Percentiles rank a stretch among this genome's conserved stretches.
phyloP scores from a whole-genome alignment of 148 eudicot genomes.

The Chenopodium suecicum region DNA sequence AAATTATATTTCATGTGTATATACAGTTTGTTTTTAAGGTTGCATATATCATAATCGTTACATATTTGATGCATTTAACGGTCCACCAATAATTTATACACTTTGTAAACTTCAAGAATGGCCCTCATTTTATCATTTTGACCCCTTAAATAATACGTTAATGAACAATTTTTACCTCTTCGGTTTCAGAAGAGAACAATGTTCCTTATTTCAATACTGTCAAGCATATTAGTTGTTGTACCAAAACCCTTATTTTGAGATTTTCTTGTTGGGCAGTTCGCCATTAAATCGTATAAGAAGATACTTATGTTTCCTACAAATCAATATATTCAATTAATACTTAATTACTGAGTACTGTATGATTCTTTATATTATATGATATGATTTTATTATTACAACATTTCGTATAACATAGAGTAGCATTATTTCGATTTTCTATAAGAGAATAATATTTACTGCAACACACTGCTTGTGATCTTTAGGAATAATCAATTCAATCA shows the following conservation, averaged over 20 bases:
- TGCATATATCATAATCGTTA: too few species aligned
- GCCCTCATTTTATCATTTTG: not conserved
- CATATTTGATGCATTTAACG: not conserved
- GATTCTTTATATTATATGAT: not conserved
- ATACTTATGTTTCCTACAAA: conserved; percentile 12
- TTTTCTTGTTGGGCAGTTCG: conserved; percentile 20
- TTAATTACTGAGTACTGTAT: not conserved
- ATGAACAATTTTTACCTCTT: not conserved
- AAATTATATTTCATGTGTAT: too few species aligned
- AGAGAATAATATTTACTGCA: conserved; percentile 6
- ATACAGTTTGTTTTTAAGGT: too few species aligned
- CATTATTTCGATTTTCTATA: not conserved
- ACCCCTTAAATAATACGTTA: not conserved
- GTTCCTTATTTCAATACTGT: not conserved
- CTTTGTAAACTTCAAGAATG: not conserved
- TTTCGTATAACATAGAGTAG: not conserved
- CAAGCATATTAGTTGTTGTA: not conserved
- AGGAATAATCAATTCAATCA: not conserved
- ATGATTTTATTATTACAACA: not conserved
- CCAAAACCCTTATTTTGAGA: conserved; percentile 9
- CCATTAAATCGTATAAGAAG: conserved; percentile 2
- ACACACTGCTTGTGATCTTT: not conserved
- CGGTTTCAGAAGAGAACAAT: not conserved
- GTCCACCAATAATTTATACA: not conserved
- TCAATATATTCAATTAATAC: not conserved